Evolutionary conservation across 106 monocot species (phyloP).

Genomic region (Vanilla planifolia): DNA sequence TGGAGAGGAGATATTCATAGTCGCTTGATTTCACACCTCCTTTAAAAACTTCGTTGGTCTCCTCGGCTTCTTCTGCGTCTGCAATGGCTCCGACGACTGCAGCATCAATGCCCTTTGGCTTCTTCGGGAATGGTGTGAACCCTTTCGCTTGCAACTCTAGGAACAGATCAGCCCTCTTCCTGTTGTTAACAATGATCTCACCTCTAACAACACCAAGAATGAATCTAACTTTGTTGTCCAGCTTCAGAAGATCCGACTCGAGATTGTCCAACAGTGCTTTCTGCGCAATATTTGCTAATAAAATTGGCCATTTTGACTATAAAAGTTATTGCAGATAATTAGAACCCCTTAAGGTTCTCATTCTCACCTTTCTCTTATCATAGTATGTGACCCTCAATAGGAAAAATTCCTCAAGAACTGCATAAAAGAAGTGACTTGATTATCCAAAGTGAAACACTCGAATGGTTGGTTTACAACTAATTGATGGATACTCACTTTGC

Average conservation of each 20-base stretch:
- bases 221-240: conserved; percentile 84
- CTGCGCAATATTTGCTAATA: conserved; percentile 27
- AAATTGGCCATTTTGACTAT: background rate
- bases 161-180: conserved; percentile 67
- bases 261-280: conserved; percentile 51
- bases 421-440: background rate
- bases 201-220: conserved; percentile 68
- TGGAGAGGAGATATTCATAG: conserved; percentile 78
- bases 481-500: conserved; percentile 46
- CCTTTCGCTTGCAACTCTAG: conserved; percentile 68
- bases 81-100: conserved; percentile 32
- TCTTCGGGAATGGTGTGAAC: conserved; percentile 82
- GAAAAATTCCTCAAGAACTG: conserved; percentile 89
- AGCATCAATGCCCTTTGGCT: conserved; percentile 37
- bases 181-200: conserved; percentile 59
- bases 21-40: conserved; percentile 31
- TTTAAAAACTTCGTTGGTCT: conserved; percentile 14
- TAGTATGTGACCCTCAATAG: conserved; percentile 61
- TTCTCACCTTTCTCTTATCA: conserved; percentile 78
- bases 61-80: conserved; percentile 39
- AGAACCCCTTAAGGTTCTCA: no score
- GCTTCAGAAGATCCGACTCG: conserved; percentile 60
- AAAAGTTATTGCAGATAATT: no score
- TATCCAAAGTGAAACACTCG: background rate
- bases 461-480: background rate